Evolutionary conservation across 2,329 filamentous ascomycete species (phyloP).

Genomic region (Penicillium corylophilum): DNA sequence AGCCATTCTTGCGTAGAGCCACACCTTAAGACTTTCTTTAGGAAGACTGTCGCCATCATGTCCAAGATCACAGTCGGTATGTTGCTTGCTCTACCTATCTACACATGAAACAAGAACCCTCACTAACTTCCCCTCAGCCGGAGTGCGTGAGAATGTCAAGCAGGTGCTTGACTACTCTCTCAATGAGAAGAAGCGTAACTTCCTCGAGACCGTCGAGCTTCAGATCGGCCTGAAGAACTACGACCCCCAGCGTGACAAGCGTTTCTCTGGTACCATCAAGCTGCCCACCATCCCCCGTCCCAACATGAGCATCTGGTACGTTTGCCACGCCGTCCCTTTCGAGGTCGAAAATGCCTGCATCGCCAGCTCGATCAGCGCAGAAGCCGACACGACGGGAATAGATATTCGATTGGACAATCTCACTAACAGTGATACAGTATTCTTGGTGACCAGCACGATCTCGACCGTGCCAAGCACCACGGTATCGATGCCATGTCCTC

Average conservation of each 20-base stretch:
- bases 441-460: slow-evolving; percentile 94
- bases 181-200: slow-evolving; percentile 97
- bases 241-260: slow-evolving; percentile 99
- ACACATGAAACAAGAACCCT: not conserved
- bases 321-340: slow-evolving; percentile 17
- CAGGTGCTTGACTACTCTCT: slow-evolving; percentile 93
- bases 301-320: slow-evolving; percentile 80
- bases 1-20: slow-evolving; percentile 53
- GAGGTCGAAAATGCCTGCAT: not conserved
- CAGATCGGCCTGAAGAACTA: slow-evolving; percentile 98
- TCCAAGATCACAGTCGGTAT: slow-evolving; percentile 60
- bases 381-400: not conserved
- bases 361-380: not conserved
- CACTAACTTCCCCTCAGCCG: slow-evolving; percentile 55
- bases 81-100: slow-evolving; percentile 20
- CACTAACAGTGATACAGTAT: slow-evolving; percentile 54
- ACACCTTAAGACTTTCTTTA: slow-evolving; percentile 78
- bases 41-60: slow-evolving; percentile 74
- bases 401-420: not conserved
- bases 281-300: slow-evolving; percentile 88
- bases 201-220: slow-evolving; percentile 82
- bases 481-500: slow-evolving; percentile 97
- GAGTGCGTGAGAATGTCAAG: slow-evolving; percentile 92
- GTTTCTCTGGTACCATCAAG: slow-evolving; percentile 99
- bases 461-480: slow-evolving; percentile 99